Conservation (phyloP, 2,329 filamentous ascomycete species). For the Epichloe glyceriae region DNA sequence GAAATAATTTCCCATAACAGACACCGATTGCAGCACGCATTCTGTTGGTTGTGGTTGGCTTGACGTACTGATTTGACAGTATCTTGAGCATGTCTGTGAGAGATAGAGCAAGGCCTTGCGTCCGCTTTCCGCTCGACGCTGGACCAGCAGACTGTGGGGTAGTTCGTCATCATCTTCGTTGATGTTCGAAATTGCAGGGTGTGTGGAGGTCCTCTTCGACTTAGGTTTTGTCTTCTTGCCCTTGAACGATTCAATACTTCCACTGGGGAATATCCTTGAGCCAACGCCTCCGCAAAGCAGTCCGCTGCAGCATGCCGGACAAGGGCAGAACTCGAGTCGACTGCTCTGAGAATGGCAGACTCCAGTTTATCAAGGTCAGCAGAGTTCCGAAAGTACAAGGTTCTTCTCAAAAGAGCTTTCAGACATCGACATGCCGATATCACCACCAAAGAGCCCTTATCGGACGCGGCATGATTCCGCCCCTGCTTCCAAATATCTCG, state of each 20-base stretch:
- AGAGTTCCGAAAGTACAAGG: slow-evolving; percentile 73
- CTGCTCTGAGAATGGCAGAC: slow-evolving; percentile 68
- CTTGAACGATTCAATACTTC: slow-evolving; percentile 40
- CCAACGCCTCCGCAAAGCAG: slow-evolving; percentile 69
- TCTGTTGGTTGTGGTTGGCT: slow-evolving; percentile 64
- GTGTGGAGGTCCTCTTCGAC: slow-evolving; percentile 45
- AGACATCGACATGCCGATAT: slow-evolving; percentile 68
- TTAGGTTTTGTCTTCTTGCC: slow-evolving; percentile 58
- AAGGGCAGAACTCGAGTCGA: slow-evolving; percentile 62
- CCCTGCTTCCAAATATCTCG: slow-evolving; percentile 90
- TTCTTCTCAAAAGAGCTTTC: slow-evolving; percentile 57
- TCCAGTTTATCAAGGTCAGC: slow-evolving; percentile 86
- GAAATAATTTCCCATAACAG: slow-evolving; percentile 74
- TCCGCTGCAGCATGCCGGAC: slow-evolving; percentile 80
- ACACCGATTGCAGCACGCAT: slow-evolving; percentile 72
- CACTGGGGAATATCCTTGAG: slow-evolving; percentile 56
- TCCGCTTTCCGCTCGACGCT: slow-evolving; percentile 53
- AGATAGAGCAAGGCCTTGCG: slow-evolving; percentile 58
- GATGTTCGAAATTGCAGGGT: slow-evolving; percentile 35
- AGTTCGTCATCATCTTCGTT: slow-evolving; percentile 61
- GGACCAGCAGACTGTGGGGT: slow-evolving; percentile 59
- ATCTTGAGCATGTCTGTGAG: slow-evolving; percentile 67
- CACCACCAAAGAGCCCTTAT: slow-evolving; percentile 76
- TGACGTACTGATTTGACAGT: slow-evolving; percentile 69
- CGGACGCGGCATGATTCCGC: slow-evolving; percentile 59